Base-by-base conservation (phyloP, 345 rosid species). In the Capsella bursapastoris region DNA sequence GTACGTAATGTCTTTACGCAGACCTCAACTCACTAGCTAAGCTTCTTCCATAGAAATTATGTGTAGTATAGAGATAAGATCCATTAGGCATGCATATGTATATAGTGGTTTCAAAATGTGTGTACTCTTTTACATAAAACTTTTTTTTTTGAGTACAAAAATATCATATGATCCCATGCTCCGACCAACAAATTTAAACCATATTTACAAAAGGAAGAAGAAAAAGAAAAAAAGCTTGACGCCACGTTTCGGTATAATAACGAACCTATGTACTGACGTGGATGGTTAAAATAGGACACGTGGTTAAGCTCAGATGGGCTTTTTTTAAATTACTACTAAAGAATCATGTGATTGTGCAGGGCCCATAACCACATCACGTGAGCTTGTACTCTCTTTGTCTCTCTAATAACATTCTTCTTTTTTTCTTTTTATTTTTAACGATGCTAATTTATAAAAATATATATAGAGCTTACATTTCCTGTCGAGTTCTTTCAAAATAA, bases 341-440 rank as follows among this genome's bases (percentile, higher is more conserved):
- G 35, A 68, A 60, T 50, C 68, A 75, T 68, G 64, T 75, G 74
- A 52, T 9, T 68, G 62, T 67, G 68, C 63, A 68, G 69, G 57
- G 57, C 79, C 79, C 74, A 75, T 68, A 34, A 59, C 53, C 57
- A 68, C 5, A 68, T 31, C 79, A 75, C 64, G 64, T 68, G 74
- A 75, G 32, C 38, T 68, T 61, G 64, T 75, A 56, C 74, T 61
- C 74, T 68, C 53, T 27, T 35, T 68, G 69, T 68, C 79, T 67
- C 69, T 68, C 52, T 22, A n/a, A 55, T 22, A n/a, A 55, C 43
- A 60, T 47, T 48, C 45, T 38, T 6, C 37, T 31, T 34, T 32
- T 32, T 31, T 31, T 31, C 5, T 31, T 31, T 37, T 9, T 50
- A 15, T 16, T 70, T 34, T 48, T 16, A 2, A 14, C 57, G 8